Evolutionary conservation across 352 stramenopile species (phyloP), one percentile per base, ranked within the genome.

Genomic region (Globisporangium mamillatum): DNA sequence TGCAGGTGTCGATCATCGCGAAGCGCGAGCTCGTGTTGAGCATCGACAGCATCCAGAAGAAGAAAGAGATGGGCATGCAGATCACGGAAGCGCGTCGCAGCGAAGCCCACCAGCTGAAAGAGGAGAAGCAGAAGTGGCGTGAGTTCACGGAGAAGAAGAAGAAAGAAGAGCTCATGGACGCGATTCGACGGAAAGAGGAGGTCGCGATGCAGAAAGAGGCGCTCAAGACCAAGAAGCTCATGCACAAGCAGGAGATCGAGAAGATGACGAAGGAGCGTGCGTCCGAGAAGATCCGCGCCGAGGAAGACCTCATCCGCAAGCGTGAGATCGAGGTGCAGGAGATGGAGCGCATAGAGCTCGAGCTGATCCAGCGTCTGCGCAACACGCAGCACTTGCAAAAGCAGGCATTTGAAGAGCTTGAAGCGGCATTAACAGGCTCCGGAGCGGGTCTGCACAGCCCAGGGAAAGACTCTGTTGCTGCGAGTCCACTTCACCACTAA

Each of bases 311-410:
- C 67, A 73, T 76, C 58, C 80, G 80, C 38, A 73, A 82, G 52
- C 81, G 83, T 54, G 84, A 93, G 64, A 56, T 67, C 18, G 84
- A 95, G 46, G 84, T 95, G 6, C 80, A 90, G 22, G 84, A 92
- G 41, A 95, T 95, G 88, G 88, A 95, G 62, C 84, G 76, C 24
- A 70, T 91, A 44, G 88, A 94, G 67, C 66, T 91, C 16, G 86
- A 95, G 72, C 78, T 94, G 41, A 95, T 94, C 63, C 81, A 94
- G 60, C 74, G 86, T 4, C 75, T 94, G 38, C 83, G 86, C 64
- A 93, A 91, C 73, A 95, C 86, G 36, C 86, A 95, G 72, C 84
- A 94, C 57, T 53, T 95, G 32, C 88, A 95, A 67, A 93, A 93
- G 64, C 82, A 95, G 63, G 88, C 86, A 0, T 93, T 93, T 52